Percentiles rank a stretch among this genome's conserved stretches.
phyloP scores from a whole-genome alignment of 2,329 filamentous ascomycete species.

The Coniosporium tulheliwenetii region DNA sequence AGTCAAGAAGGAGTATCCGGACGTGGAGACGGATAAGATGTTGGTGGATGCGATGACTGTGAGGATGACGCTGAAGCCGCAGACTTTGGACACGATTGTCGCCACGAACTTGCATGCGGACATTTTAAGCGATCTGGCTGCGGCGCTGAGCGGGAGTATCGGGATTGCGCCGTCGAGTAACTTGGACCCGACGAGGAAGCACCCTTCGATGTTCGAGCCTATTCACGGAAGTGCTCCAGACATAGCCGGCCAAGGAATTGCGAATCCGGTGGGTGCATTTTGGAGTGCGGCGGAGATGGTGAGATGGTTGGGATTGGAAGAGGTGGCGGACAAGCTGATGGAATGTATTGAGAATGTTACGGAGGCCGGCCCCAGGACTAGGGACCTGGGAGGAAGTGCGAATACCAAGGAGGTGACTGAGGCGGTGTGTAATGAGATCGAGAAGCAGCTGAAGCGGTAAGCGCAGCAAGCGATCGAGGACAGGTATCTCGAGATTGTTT shows the following conservation, averaged over 20 bases:
- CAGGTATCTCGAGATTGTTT: too few relatives aligned
- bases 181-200: conserved; percentile 43
- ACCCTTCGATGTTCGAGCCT: conserved; percentile 48
- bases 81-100: conserved; percentile 30
- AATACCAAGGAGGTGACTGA: conserved; percentile 43
- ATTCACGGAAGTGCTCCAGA: conserved; percentile 50
- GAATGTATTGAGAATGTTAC: conserved; percentile 46
- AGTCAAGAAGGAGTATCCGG: conserved; percentile 28
- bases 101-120: conserved; percentile 39
- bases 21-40: conserved; percentile 32
- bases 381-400: conserved; percentile 42
- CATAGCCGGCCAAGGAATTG: conserved; percentile 46
- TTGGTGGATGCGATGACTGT: conserved; percentile 34
- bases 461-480: conserved; percentile 4
- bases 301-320: conserved; percentile 42
- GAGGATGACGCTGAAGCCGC: conserved; percentile 29
- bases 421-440: conserved; percentile 37
- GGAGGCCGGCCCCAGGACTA: conserved; percentile 37
- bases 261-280: conserved; percentile 50
- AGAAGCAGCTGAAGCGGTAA: conserved; percentile 20
- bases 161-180: conserved; percentile 54
- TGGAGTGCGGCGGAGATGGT: conserved; percentile 59
- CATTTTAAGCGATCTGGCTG: conserved; percentile 52
- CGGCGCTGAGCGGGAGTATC: conserved; percentile 49
- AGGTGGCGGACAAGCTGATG: conserved; percentile 41